These are phyloP conservation scores for Apophysomyces sp. DNA, from an alignment of 371 early-diverging fungal species.

Conservation along the genomic window DNA sequence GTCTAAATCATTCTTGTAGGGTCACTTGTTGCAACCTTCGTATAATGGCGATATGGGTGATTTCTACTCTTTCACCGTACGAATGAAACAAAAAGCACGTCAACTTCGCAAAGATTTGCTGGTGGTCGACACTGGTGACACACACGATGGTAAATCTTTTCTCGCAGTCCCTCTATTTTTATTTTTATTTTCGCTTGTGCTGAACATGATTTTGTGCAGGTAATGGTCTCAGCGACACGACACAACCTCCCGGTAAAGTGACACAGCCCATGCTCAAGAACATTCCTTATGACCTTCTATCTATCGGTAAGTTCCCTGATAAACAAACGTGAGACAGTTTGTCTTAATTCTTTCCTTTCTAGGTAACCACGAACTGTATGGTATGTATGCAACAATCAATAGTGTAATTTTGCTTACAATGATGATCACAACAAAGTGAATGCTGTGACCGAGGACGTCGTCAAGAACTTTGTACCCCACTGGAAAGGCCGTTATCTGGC, in stretches of 20 bases:
- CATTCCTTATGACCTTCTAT: conserved; percentile 48
- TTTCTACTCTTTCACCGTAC: conserved; percentile 52
- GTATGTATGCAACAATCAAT: conserved; percentile 8
- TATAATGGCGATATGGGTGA: conserved; percentile 59
- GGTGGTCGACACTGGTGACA: conserved; percentile 59
- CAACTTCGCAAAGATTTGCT: conserved; percentile 51
- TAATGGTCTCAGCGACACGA: conserved; percentile 53
- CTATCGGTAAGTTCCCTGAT: conserved; percentile 26
- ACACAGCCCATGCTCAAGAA: conserved; percentile 48
- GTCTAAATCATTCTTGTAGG: conserved; percentile 11
- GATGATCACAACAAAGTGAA: conserved; percentile 29
- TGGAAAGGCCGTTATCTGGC: conserved; percentile 57
- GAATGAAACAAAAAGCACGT: conserved; percentile 52
- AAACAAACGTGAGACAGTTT: too few relatives aligned
- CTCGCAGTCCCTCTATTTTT: too few relatives aligned
- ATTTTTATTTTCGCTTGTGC: too few relatives aligned
- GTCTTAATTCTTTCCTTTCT: neutral
- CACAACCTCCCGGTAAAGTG: conserved; percentile 32
- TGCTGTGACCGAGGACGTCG: conserved; percentile 28
- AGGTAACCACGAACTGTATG: conserved; percentile 66
- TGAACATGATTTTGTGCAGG: conserved; percentile 14
- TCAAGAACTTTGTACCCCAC: conserved; percentile 43
- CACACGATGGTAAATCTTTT: conserved; percentile 51
- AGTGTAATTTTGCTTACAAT: too few relatives aligned
- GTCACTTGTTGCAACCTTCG: conserved; percentile 40